Percentiles rank a stretch among this genome's conserved stretches.
phyloP scores from a whole-genome alignment of 768 basidiomycete genomes.

The Phaffia tasmanica region DNA sequence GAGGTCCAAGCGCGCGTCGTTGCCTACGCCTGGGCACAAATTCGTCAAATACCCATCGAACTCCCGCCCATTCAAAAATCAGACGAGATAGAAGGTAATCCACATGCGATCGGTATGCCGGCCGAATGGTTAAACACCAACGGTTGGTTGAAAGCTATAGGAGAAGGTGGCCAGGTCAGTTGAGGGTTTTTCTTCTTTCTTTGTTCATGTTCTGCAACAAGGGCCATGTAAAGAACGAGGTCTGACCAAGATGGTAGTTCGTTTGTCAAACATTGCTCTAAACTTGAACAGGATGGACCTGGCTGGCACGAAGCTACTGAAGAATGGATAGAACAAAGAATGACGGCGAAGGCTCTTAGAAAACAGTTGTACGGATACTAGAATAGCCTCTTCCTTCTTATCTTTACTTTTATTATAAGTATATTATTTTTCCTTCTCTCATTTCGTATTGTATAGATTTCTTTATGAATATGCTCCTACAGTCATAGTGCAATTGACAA shows the following conservation, averaged over 20 bases:
- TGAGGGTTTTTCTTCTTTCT: no score
- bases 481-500: no score
- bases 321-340: constrained; percentile 7
- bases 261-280: no score
- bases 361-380: constrained; percentile 10
- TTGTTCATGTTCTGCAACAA: no score
- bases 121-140: constrained; percentile 6
- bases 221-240: background rate
- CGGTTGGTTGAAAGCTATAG: constrained; percentile 13
- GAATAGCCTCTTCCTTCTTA: background rate
- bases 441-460: no score
- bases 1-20: constrained; percentile 22
- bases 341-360: constrained; percentile 8
- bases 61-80: background rate
- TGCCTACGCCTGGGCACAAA: constrained; percentile 7
- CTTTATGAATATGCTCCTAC: no score
- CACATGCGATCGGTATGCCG: constrained; percentile 12
- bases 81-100: background rate
- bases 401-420: no score
- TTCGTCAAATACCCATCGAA: background rate
- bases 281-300: no score
- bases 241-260: background rate
- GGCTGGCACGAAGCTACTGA: constrained; percentile 4
- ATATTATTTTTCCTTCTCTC: no score
- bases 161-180: background rate